Base-by-base conservation (phyloP, 805 yeast genomes). In the Metschnikowia henanensis region DNA sequence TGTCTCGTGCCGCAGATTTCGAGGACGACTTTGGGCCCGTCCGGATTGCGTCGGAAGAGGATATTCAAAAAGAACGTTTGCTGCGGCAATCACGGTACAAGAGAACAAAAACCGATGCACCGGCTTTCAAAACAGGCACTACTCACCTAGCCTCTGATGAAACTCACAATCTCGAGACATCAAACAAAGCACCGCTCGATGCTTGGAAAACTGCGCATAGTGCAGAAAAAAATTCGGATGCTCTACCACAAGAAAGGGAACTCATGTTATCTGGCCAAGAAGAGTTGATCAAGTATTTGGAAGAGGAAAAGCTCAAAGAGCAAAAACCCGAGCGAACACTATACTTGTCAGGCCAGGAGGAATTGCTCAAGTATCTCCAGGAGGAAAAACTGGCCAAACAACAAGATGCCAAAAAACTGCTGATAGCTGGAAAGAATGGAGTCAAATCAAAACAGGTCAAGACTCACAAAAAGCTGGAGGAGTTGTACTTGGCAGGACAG, bases 1-100 rank as follows among this genome's bases (percentile, higher is more conserved):
- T 50, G 53, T 44, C 53, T 10, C 32, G 32, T 31, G 49, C 37
- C 40, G 29, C 53, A 16, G 70, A 63, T 34, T 36, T 43, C 19
- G 21, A 43, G 37, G 42, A 37, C 17, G 46, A 43, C 22, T 43
- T 43, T 15, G 42, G 46, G 19, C 46, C 46, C n/a, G 42, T 43
- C 16, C 33, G 42, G 22, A 15, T 20, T 13, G 41, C 41, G 3
- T 19, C 46, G 4, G 29, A 9, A 15, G 41, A 30, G n/a, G 46
- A 43, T 28, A 33, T 43, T n/a, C 23, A 18, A 20, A 15, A 37
- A 20, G 46, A 28, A 10, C 19, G 33, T 16, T 18, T 31, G 15
- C 37, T 31, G 28, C 45, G 45, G 15, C 28, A 25, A 17, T 21
- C 32, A 23, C 39, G 45, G 10, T 5, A 35, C 15, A 37, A 25